phyloP scores from a whole-genome alignment of 2,329 filamentous ascomycete genomes.

The Mycosphaerella sp. region DNA sequence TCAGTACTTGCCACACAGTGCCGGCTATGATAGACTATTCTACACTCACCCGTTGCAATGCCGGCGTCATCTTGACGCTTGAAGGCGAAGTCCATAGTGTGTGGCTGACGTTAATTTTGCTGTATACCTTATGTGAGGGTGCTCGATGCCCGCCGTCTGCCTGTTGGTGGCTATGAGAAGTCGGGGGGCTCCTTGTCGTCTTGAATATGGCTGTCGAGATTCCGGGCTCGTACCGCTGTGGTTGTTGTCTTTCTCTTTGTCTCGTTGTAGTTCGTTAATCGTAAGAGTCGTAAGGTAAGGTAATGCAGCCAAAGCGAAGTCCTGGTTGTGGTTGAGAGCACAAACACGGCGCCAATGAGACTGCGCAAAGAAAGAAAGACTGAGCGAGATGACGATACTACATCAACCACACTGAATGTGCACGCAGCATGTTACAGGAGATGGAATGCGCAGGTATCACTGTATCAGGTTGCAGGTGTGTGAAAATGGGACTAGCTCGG shows the following conservation, averaged over 20 bases:
- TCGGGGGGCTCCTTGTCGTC: not conserved
- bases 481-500: conserved; percentile 6
- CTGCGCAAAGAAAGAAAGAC: not conserved
- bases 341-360: not conserved
- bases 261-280: conserved; percentile 7
- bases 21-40: not conserved
- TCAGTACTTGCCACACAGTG: not conserved
- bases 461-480: not conserved
- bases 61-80: conserved; percentile 31
- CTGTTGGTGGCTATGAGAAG: not conserved
- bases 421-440: conserved; percentile 1
- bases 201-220: not conserved
- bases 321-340: not conserved
- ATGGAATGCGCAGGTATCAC: not conserved
- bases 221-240: conserved; percentile 1
- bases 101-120: not conserved
- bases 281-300: conserved; percentile 9
- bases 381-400: conserved; percentile 1
- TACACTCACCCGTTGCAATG: conserved; percentile 25
- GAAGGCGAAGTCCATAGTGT: conserved; percentile 33
- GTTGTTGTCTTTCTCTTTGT: not conserved
- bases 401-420: too few species aligned
- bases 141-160: too few species aligned
- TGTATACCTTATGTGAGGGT: too few species aligned
- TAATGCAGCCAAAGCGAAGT: not conserved